Evolutionary conservation across 352 stramenopile genomes (phyloP).

Genomic region (Discostella stelligera): DNA sequence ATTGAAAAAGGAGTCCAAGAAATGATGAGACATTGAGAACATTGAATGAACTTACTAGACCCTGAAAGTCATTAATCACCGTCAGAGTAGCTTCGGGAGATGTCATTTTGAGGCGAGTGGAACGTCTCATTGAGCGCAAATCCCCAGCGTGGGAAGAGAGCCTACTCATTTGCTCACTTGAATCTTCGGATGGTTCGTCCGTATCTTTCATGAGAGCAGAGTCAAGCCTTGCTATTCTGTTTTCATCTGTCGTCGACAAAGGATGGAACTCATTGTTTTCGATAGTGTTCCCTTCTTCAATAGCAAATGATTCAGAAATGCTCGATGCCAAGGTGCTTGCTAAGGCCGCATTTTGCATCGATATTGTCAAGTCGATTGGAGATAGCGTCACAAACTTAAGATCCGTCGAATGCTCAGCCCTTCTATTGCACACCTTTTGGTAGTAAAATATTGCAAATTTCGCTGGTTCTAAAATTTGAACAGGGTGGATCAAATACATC

Average conservation of each 20-base stretch:
- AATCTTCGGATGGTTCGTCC: constrained; percentile 27
- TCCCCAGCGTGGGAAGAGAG: constrained; percentile 44
- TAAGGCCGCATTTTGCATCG: constrained; percentile 83
- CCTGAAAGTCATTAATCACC: constrained; percentile 82
- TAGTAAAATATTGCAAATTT: constrained; percentile 63
- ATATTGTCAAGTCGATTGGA: constrained; percentile 71
- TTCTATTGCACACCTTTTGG: constrained; percentile 39
- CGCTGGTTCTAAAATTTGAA: constrained; percentile 80
- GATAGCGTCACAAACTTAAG: constrained; percentile 70
- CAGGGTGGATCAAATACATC: constrained; percentile 59
- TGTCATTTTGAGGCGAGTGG: constrained; percentile 68
- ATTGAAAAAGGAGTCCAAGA: background rate
- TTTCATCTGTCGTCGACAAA: constrained; percentile 60
- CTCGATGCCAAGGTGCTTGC: constrained; percentile 69
- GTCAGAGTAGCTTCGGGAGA: constrained; percentile 68
- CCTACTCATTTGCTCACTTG: constrained; percentile 35
- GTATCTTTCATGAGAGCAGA: constrained; percentile 60
- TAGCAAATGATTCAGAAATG: constrained; percentile 62
- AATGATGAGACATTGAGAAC: constrained; percentile 3
- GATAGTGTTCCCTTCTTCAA: constrained; percentile 20
- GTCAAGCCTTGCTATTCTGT: constrained; percentile 67
- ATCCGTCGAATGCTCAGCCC: constrained; percentile 53
- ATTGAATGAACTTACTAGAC: constrained; percentile 15
- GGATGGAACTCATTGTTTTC: constrained; percentile 46
- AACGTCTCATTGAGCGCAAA: constrained; percentile 23